Base-by-base conservation (phyloP, 768 basidiomycete species). In the Boletus patriciae region DNA sequence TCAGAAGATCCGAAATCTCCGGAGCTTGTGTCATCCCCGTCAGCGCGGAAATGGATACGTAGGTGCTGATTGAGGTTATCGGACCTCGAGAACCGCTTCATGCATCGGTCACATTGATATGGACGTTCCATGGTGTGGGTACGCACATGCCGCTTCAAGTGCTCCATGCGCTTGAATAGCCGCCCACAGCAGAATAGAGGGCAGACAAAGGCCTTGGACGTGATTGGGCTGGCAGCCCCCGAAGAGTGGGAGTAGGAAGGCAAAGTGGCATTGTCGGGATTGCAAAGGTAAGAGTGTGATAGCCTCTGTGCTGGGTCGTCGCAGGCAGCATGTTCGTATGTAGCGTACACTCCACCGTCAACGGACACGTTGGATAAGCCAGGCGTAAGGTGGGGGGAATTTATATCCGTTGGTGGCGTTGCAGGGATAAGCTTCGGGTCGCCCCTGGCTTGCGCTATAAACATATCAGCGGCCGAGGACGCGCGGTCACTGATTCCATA, bases 91-190 rank as follows among this genome's bases (percentile, higher is more conserved):
- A 97, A 97, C 58, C 83, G 80, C 78, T 92, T 92, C 65, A 79
- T 77, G 70, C 94, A 96, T 25, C 77, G 74, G 43, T 80, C 75
- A 68, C 94, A 94, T 52, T 78, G 77, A 72, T 84, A 95, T 1
- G 94, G 93, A 38, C 87, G 77, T 71, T 95, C 93, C 83, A 91
- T 83, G 27, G 92, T 94, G 68, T 96, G 94, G 10, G 92, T 93
- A 56, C 92, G 81, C 31, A 94, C 73, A 70, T 96, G 94, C 43
- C 93, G 76, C 73, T 91, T 90, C 62, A 95, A 80, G 68, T 96
- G 93, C 67, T 96, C 94, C 82, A 89, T 87, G 12, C 94, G 84
- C 79, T 93, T 94, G 83, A 95, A 96, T 62, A 88, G 75, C 59
- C 89, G 78, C 4, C 89, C 85, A 66, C 94, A 97, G 15, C 90